phyloP scores from a whole-genome alignment of 108 stramenopile species.

The Poteriospumella lacustris region DNA sequence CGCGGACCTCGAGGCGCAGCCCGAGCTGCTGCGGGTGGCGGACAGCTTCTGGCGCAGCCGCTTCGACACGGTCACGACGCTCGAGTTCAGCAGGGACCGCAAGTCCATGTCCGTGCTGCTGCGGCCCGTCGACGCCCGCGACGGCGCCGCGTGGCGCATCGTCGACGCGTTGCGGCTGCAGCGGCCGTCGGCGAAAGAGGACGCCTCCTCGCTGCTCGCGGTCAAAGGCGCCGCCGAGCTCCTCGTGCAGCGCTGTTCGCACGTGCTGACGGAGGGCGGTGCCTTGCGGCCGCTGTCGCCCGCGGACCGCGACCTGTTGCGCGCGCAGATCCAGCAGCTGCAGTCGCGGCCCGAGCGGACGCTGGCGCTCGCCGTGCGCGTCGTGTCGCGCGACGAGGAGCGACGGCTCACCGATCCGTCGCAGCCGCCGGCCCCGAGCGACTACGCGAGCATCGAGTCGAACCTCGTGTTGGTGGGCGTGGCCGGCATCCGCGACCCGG shows the following conservation, averaged over 20 bases:
- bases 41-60: conserved; percentile 31
- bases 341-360: conserved; percentile 83
- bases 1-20: conserved; percentile 32
- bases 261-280: conserved; percentile 74
- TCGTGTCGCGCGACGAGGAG: conserved; percentile 46
- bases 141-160: no score
- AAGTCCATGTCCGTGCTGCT: conserved; percentile 54
- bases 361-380: conserved; percentile 82
- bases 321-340: conserved; percentile 66
- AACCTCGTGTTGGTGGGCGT: conserved; percentile 86
- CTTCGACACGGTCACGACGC: conserved; percentile 70
- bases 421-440: conserved; percentile 31
- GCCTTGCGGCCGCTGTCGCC: conserved; percentile 63
- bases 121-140: conserved; percentile 35
- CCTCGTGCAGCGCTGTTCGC: conserved; percentile 79
- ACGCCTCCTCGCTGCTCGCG: conserved; percentile 71
- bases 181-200: no score
- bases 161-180: no score
- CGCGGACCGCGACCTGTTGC: conserved; percentile 58
- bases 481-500: conserved; percentile 95
- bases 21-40: neutral
- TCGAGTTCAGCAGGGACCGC: conserved; percentile 76
- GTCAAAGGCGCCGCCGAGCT: conserved; percentile 96
- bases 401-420: conserved; percentile 28
- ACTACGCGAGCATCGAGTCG: conserved; percentile 76